phyloP scores from a whole-genome alignment of 306 rosid species.

The Nissolia schottii region DNA sequence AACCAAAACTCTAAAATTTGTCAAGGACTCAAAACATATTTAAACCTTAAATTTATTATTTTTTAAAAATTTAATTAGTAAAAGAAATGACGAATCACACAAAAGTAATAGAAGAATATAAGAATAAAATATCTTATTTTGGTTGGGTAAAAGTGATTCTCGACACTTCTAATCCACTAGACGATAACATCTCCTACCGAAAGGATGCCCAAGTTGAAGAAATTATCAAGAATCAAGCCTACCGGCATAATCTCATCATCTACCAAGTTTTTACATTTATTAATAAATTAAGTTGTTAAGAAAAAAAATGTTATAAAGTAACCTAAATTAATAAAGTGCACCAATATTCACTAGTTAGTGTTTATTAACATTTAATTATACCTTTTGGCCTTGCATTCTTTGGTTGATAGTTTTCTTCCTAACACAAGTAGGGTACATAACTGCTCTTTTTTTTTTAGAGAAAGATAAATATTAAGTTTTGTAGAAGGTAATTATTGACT shows the following conservation, averaged over 20 bases:
- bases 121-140: not conserved
- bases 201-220: not conserved
- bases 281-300: too few species aligned
- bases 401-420: not conserved
- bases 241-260: not conserved
- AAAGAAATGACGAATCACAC: not conserved
- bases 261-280: not conserved
- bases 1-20: too few species aligned
- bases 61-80: not conserved
- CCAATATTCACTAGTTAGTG: not conserved
- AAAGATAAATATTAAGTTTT: too few species aligned
- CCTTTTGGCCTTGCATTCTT: not conserved
- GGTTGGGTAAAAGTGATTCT: not conserved
- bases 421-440: too few species aligned
- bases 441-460: too few species aligned
- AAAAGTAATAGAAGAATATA: not conserved
- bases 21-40: too few species aligned
- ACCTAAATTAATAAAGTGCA: too few species aligned
- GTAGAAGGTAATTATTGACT: too few species aligned
- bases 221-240: not conserved
- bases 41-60: too few species aligned
- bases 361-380: not conserved
- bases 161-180: not conserved
- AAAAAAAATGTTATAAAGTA: not conserved
- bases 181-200: not conserved